Base-by-base conservation (phyloP, 305 asterid genomes). In the Coffea humblotiana region DNA sequence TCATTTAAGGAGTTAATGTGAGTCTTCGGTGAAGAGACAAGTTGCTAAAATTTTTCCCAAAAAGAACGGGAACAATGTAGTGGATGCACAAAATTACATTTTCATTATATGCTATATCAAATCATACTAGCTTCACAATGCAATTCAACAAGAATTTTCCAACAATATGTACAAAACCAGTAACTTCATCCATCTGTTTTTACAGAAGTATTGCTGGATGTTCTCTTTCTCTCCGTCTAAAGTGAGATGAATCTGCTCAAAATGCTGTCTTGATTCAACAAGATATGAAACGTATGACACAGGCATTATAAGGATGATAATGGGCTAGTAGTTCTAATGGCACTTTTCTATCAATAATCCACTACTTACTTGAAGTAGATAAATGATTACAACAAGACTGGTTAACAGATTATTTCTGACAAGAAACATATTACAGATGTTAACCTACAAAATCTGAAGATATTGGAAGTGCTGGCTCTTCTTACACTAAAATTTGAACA, bases 181-280 rank as follows among this genome's bases (percentile, higher is more conserved):
- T 51, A 49, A 37, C 37, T 77, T 69, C 80, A 40, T 27, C n/a
- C 68, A n/a, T n/a, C 29, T 49, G 14, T 48, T 48, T 7, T 48
- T 48, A 8, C 8, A 74, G 1, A 76, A 66, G 29, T 19, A 77
- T 19, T 15, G 61, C 19, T 48, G 2, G 6, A 25, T 45, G 27
- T 25, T 66, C 32, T 72, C 32, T 72, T 32, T 61, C 77, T 49
- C 76, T 52, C 60, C 76, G 15, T 32, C 52, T 27, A 45, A 78
- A 78, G 40, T 3, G 25, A 25, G 29, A 72, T 6, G 40, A 74
- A 29, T 32, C 16, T 32, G 77, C 56, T 35, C 56, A 3, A 32
- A 29, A 8, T 51, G 49, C 63, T 74, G 23, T 27, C 43, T 14
- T 13, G 29, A 8, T 40, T 73, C 18, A 52, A 64, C 63, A 64